These are phyloP conservation scores for Elasticomyces elasticus DNA, from an alignment of 495 filamentous ascomycete genomes.

Conservation along the genomic window DNA sequence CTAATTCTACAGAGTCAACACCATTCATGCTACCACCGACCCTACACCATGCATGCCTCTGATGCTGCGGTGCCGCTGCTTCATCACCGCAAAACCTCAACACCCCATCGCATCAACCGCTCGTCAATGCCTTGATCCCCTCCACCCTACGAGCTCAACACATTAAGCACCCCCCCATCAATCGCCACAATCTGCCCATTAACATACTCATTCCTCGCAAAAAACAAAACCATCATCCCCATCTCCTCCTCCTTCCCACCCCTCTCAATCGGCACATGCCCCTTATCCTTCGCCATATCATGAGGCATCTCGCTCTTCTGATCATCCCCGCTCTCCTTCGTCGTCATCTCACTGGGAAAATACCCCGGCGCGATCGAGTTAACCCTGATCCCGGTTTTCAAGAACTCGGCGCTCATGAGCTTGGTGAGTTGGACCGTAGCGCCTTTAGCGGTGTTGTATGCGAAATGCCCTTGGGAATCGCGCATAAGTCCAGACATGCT, in stretches of 20 bases:
- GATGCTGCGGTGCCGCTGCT: too few species aligned
- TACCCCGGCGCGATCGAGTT: slow-evolving; percentile 45
- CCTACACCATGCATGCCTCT: too few species aligned
- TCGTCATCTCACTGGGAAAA: slow-evolving; percentile 57
- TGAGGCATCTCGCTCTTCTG: slow-evolving; percentile 44
- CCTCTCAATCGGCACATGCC: slow-evolving; percentile 38
- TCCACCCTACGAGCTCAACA: slow-evolving; percentile 16
- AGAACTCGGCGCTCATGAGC: slow-evolving; percentile 41
- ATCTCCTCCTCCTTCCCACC: slow-evolving; percentile 41
- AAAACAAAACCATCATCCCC: slow-evolving; percentile 38
- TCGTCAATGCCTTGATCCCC: too few species aligned
- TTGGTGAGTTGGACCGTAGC: slow-evolving; percentile 35
- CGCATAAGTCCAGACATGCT: slow-evolving; percentile 36
- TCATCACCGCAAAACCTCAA: too few species aligned
- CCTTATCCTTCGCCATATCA: slow-evolving; percentile 39
- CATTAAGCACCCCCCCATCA: slow-evolving; percentile 49
- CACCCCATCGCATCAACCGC: too few species aligned
- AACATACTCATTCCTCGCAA: slow-evolving; percentile 47
- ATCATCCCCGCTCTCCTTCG: slow-evolving; percentile 40
- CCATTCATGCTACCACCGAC: too few species aligned
- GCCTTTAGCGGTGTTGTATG: slow-evolving; percentile 37
- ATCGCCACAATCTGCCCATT: slow-evolving; percentile 53
- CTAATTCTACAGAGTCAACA: too few species aligned
- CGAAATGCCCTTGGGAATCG: slow-evolving; percentile 36
- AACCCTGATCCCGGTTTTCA: slow-evolving; percentile 35